A percentile compares a stretch with the other conserved stretches of the same genome.
Conservation (phyloP, 2,329 filamentous ascomycete species). For the Trichophaea hybrida region DNA sequence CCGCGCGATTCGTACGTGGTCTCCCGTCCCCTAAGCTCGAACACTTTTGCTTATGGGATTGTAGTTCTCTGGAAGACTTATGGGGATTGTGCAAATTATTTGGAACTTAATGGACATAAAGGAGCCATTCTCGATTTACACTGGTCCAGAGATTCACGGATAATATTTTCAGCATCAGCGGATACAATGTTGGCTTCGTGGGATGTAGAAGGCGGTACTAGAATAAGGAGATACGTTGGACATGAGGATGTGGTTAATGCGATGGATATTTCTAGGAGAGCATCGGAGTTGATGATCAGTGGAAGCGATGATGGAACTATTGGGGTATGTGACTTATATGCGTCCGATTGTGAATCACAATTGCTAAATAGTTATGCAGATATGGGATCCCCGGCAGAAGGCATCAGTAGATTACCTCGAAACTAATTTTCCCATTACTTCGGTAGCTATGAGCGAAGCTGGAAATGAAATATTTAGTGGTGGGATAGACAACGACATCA, state of each 20-base stretch:
- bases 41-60: not conserved
- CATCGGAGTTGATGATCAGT: slow-evolving; percentile 79
- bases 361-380: slow-evolving; percentile 30
- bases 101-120: slow-evolving; percentile 73
- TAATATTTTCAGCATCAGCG: slow-evolving; percentile 60
- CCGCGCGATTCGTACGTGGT: slow-evolving; percentile 61
- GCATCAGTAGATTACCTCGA: slow-evolving; percentile 75
- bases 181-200: slow-evolving; percentile 87
- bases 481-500: slow-evolving; percentile 93
- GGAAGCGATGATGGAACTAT: slow-evolving; percentile 89
- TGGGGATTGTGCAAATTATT: slow-evolving; percentile 89
- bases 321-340: slow-evolving; percentile 34
- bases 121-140: slow-evolving; percentile 83
- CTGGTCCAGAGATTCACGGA: slow-evolving; percentile 88
- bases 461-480: slow-evolving; percentile 92
- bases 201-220: slow-evolving; percentile 81
- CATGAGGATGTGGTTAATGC: slow-evolving; percentile 95
- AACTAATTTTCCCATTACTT: slow-evolving; percentile 83
- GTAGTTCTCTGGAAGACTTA: slow-evolving; percentile 87
- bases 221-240: slow-evolving; percentile 81
- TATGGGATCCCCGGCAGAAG: slow-evolving; percentile 92
- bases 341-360: not conserved
- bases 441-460: slow-evolving; percentile 78
- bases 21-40: not conserved
- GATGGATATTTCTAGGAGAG: slow-evolving; percentile 73